Percentiles rank a stretch among this genome's conserved stretches.
Evolutionary conservation across 2,329 filamentous ascomycete species (phyloP).

Genomic region (Stromatinia cepivora): DNA sequence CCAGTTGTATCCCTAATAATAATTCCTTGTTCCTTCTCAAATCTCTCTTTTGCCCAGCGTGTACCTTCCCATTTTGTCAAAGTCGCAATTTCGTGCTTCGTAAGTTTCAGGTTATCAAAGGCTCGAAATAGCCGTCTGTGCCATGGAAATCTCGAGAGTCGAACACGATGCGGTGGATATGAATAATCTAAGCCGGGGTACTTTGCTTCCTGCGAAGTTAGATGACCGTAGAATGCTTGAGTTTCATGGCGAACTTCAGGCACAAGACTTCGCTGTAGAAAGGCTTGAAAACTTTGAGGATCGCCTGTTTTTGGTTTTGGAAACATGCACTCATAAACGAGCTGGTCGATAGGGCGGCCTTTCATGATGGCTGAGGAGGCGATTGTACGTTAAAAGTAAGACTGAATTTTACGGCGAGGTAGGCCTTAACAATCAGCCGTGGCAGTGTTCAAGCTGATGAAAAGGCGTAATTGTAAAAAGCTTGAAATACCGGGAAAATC

Average conservation of each 20-base stretch:
- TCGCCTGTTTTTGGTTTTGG: slow-evolving; percentile 66
- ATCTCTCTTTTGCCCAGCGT: slow-evolving; percentile 78
- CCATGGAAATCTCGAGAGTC: slow-evolving; percentile 75
- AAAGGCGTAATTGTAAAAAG: slow-evolving; percentile 5
- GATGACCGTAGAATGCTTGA: slow-evolving; percentile 69
- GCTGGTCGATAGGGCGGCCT: slow-evolving; percentile 66
- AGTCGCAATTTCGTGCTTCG: slow-evolving; percentile 65
- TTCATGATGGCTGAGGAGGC: slow-evolving; percentile 52
- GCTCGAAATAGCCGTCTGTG: slow-evolving; percentile 74
- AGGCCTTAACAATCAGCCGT: slow-evolving; percentile 13
- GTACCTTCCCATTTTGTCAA: slow-evolving; percentile 84
- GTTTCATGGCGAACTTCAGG: slow-evolving; percentile 76
- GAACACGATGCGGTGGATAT: slow-evolving; percentile 69
- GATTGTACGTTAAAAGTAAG: slow-evolving; percentile 15
- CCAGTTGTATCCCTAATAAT: slow-evolving; percentile 70
- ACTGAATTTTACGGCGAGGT: slow-evolving; percentile 11
- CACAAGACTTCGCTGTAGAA: slow-evolving; percentile 70
- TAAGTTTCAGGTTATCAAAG: slow-evolving; percentile 69
- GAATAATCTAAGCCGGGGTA: slow-evolving; percentile 81
- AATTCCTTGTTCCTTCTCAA: slow-evolving; percentile 72
- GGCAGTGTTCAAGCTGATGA: slow-evolving; percentile 16
- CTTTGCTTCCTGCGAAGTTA: slow-evolving; percentile 77
- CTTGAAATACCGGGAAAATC: not conserved
- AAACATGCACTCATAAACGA: slow-evolving; percentile 74
- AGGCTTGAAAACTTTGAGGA: slow-evolving; percentile 67